Evolutionary conservation across 2,329 filamentous ascomycete species (phyloP).

Genomic region (Podosphaera fusca): DNA sequence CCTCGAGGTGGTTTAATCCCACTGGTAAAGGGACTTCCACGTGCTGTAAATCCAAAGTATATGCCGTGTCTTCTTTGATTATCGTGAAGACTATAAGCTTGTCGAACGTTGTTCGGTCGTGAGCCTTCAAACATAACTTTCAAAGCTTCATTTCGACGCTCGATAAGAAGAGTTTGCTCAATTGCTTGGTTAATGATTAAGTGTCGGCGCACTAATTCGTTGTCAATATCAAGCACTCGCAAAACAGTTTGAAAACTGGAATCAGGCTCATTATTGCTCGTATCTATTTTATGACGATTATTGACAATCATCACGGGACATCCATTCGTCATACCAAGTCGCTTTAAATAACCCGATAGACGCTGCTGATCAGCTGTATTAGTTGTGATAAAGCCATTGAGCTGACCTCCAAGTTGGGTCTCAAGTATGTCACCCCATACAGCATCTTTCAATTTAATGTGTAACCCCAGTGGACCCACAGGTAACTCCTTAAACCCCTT

Average conservation of each 20-base stretch:
- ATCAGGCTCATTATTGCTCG: slow-evolving; percentile 50
- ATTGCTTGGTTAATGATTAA: slow-evolving; percentile 64
- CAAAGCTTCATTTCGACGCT: slow-evolving; percentile 41
- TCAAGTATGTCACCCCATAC: slow-evolving; percentile 73
- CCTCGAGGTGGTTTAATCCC: slow-evolving; percentile 19
- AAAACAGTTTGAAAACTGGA: slow-evolving; percentile 52
- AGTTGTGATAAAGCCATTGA: slow-evolving; percentile 64
- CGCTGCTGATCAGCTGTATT: slow-evolving; percentile 52
- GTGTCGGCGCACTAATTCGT: slow-evolving; percentile 53
- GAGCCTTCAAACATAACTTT: slow-evolving; percentile 40
- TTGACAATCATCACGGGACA: slow-evolving; percentile 39
- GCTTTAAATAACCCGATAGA: slow-evolving; percentile 26
- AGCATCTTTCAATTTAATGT: slow-evolving; percentile 54
- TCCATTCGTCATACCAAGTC: slow-evolving; percentile 20
- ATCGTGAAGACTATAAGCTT: slow-evolving; percentile 48
- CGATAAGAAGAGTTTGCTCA: slow-evolving; percentile 65
- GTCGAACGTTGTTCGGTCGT: slow-evolving; percentile 42
- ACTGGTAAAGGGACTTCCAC: slow-evolving; percentile 21
- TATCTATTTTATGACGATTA: slow-evolving; percentile 30
- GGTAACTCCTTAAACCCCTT: slow-evolving; percentile 45
- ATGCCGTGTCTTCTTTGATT: slow-evolving; percentile 33
- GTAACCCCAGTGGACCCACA: slow-evolving; percentile 60
- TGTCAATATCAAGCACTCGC: slow-evolving; percentile 59
- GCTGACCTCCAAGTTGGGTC: slow-evolving; percentile 40
- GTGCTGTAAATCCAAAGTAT: slow-evolving; percentile 27